Conservation (phyloP, 2,329 filamentous ascomycete species). For the Bertia moriformis region DNA sequence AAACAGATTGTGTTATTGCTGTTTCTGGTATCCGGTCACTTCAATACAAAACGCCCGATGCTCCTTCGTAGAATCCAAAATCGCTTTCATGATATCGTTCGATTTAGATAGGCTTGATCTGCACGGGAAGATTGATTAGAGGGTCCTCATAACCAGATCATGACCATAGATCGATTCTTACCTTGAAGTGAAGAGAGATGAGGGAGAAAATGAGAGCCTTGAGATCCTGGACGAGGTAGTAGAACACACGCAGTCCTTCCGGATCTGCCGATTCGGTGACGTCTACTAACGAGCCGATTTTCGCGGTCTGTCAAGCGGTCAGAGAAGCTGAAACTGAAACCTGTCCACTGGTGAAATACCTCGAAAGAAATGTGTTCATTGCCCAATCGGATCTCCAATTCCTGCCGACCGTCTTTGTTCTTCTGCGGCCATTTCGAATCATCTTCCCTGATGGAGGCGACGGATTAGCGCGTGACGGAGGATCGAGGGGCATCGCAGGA, state of each 20-base stretch:
- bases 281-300: constrained; percentile 92
- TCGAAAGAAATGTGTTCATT: constrained; percentile 97
- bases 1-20: neutral
- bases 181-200: constrained; percentile 83
- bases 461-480: no score
- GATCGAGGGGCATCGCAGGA: no score
- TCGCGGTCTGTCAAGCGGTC: constrained; percentile 73
- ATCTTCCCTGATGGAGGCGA: constrained; percentile 88
- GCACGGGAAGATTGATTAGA: neutral
- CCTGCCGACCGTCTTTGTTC: constrained; percentile 96
- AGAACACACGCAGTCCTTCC: constrained; percentile 90
- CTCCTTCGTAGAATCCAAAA: no score
- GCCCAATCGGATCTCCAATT: constrained; percentile 84
- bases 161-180: neutral
- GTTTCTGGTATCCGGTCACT: neutral
- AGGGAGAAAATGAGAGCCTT: constrained; percentile 94
- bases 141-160: no score
- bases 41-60: no score
- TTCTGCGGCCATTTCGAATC: constrained; percentile 98
- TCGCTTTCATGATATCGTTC: no score
- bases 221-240: constrained; percentile 93
- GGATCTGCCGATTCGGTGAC: constrained; percentile 93
- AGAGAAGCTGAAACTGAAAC: no score
- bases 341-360: no score
- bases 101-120: constrained; percentile 63